These are phyloP conservation scores for Pseudomonodictys pantanalensis DNA, from an alignment of 495 filamentous ascomycete genomes.

Conservation along the genomic window DNA sequence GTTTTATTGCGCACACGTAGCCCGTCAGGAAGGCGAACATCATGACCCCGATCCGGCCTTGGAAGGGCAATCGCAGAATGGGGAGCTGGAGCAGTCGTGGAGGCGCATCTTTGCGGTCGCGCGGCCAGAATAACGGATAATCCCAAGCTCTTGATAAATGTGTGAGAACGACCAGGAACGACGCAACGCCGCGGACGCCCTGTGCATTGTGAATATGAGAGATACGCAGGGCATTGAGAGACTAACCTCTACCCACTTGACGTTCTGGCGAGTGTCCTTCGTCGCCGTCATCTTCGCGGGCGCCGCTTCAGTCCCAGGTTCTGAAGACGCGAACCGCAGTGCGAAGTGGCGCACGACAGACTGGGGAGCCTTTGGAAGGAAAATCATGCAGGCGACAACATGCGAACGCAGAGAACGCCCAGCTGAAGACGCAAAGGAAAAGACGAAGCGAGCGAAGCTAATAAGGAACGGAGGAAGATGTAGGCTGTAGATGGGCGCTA, in stretches of 20 bases:
- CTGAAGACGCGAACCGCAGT: background rate
- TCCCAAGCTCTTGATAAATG: slow-evolving; percentile 62
- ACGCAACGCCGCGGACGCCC: slow-evolving; percentile 63
- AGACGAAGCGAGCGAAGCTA: too few relatives aligned
- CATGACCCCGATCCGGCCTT: slow-evolving; percentile 61
- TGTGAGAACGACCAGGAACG: slow-evolving; percentile 61
- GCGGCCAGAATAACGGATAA: slow-evolving; percentile 56
- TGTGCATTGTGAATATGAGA: slow-evolving; percentile 1
- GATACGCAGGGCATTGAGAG: background rate
- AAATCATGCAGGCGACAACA: slow-evolving; percentile 11
- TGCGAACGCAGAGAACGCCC: too few relatives aligned
- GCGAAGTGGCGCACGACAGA: background rate
- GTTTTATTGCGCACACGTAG: slow-evolving; percentile 66
- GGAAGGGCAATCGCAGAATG: slow-evolving; percentile 59
- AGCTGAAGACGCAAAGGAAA: too few relatives aligned
- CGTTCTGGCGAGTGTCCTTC: slow-evolving; percentile 48
- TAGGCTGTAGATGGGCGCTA: too few relatives aligned
- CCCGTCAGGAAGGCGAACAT: slow-evolving; percentile 67
- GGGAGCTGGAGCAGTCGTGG: slow-evolving; percentile 59
- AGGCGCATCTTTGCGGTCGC: slow-evolving; percentile 45
- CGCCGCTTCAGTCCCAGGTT: background rate
- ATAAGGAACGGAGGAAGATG: too few relatives aligned
- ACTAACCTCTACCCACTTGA: slow-evolving; percentile 63
- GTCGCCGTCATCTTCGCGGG: background rate
- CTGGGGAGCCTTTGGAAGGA: background rate